These are phyloP conservation scores for Tulasnella sp. DNA, from an alignment of 768 basidiomycete genomes.

Conservation along the genomic window DNA sequence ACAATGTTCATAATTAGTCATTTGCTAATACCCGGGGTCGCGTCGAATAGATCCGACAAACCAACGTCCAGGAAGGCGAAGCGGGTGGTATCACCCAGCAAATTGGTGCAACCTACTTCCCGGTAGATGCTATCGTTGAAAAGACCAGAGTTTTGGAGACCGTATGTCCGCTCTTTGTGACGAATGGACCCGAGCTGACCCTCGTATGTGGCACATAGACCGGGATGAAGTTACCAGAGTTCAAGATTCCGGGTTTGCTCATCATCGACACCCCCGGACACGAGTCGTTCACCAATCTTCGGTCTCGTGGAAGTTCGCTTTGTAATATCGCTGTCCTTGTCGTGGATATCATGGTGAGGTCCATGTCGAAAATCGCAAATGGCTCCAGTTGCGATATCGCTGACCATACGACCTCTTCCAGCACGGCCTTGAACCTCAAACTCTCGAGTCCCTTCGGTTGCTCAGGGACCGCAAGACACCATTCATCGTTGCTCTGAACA, in stretches of 20 bases:
- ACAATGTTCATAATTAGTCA: not conserved
- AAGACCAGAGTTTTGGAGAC: constrained; percentile 95
- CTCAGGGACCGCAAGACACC: constrained; percentile 93
- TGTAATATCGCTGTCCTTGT: constrained; percentile 99
- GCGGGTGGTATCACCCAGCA: constrained; percentile 99
- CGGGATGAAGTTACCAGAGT: constrained; percentile 59
- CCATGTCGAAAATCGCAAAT: too few relatives aligned
- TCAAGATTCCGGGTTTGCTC: constrained; percentile 95
- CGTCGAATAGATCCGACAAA: constrained; percentile 86
- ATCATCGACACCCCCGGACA: constrained; percentile 99
- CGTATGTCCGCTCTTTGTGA: constrained; percentile 46
- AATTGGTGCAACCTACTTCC: constrained; percentile 99
- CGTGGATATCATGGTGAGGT: constrained; percentile 90
- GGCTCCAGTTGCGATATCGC: not conserved
- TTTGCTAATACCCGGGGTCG: not conserved
- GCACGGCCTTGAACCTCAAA: constrained; percentile 99
- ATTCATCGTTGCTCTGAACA: constrained; percentile 98
- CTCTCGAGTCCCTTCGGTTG: constrained; percentile 90
- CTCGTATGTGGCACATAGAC: constrained; percentile 45
- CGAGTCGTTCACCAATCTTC: constrained; percentile 97
- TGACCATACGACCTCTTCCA: constrained; percentile 42
- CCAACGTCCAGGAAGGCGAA: constrained; percentile 99
- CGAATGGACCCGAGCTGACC: not conserved
- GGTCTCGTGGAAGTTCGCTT: constrained; percentile 91
- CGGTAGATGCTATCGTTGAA: constrained; percentile 86